Base-by-base conservation (phyloP, 1,139 yeast species). In the Sugiyamaella neomexicana region DNA sequence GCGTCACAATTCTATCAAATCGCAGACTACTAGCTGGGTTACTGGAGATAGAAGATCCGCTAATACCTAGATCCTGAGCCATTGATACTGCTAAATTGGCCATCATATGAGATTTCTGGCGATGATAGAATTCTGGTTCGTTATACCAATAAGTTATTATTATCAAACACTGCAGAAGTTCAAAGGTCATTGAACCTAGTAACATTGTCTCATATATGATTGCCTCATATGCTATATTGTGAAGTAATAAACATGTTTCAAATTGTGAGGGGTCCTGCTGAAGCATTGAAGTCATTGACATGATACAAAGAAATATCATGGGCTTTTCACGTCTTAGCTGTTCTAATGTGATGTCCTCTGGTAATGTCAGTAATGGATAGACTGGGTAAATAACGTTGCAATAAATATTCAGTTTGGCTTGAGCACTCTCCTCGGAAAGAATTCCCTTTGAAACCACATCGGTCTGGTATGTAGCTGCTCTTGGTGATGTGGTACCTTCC, bases 61-160 rank as follows among this genome's bases (percentile, higher is more conserved):
- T 81, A 6, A 89, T 76, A 0, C 96, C 96, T 56, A 89, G 69
- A 66, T 90, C 97, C 60, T 82, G 85, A 1, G 87, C 78, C 70
- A 90, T 74, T 2, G 85, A 77, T n/a, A 85, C 82, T 50, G 90
- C 81, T 29, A 88, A 72, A 8, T 81, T 76, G 54, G 84, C 81
- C 60, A 88, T 76, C 54, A 89, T 72, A 66, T 88, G 95, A 60
- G 85, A 84, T 52, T 95, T 80, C 57, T 95, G 80, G 63, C 86
- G 87, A 60, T 83, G 86, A 60, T 87, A 86, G 61, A 88, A 74
- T 68, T 89, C 96, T 0, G 96, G 89, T 5, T 89, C 81, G 61
- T 86, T 88, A 67, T 89, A 89, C 95, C 96, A 90, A 36, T 85
- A 69, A 39, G 86, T 79, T 52, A 87, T 71, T 2, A 88, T 64